phyloP scores from a whole-genome alignment of 345 rosid species.

The Eucalyptus marginata region DNA sequence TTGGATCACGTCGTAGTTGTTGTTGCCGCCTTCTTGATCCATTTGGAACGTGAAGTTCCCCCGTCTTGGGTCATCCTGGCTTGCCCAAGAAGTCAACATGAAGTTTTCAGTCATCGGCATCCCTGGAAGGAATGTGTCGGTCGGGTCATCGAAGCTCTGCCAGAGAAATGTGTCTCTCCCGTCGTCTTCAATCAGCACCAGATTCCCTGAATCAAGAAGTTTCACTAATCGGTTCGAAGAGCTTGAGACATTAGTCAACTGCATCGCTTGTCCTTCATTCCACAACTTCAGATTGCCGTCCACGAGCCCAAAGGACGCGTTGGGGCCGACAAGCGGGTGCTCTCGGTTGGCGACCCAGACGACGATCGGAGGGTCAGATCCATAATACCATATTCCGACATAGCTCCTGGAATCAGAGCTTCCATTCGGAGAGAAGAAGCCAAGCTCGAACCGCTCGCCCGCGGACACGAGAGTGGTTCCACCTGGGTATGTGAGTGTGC shows the following conservation, averaged over 20 bases:
- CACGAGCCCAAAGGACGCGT: not conserved
- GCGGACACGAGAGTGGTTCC: not conserved
- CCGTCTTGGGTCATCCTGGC: slow-evolving; percentile 26
- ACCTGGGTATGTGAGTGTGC: no score
- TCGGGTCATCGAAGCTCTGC: slow-evolving; percentile 36
- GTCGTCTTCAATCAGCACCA: slow-evolving; percentile 8
- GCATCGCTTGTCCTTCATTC: not conserved
- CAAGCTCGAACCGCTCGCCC: slow-evolving; percentile 8
- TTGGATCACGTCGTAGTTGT: no score
- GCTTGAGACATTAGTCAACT: not conserved
- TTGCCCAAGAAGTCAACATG: slow-evolving; percentile 35
- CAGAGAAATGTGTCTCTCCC: no score
- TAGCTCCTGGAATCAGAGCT: not conserved
- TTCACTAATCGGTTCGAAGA: not conserved
- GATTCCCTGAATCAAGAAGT: slow-evolving; percentile 9
- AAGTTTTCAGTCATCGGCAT: slow-evolving; percentile 18
- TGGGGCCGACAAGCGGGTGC: slow-evolving; percentile 4
- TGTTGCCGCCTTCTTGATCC: not conserved
- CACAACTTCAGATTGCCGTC: slow-evolving; percentile 8
- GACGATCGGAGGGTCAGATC: slow-evolving; percentile 1
- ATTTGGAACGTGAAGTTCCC: slow-evolving; percentile 24
- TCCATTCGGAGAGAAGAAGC: not conserved
- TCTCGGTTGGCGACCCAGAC: slow-evolving; percentile 43
- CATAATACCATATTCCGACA: slow-evolving; percentile 30
- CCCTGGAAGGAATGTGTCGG: slow-evolving; percentile 46